Base-by-base conservation (phyloP, 2,329 filamentous ascomycete species). In the Sclerotinia trifoliorum region DNA sequence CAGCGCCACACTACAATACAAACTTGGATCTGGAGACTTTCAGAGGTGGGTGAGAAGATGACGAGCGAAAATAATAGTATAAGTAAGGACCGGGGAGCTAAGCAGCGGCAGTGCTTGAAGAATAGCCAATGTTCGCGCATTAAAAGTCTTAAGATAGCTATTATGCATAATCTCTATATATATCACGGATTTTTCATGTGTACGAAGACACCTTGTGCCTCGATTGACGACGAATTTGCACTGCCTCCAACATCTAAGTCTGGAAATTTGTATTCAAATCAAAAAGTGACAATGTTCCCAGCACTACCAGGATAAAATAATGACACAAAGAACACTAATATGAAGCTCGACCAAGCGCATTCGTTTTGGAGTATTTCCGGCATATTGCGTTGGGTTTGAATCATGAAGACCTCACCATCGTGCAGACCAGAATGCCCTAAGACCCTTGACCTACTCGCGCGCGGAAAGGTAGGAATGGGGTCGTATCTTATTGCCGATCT, bases 201-300 rank as follows among this genome's bases (percentile, higher is more conserved):
- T 67, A 62, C 55, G 56, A 62, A 57, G 65, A 19, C 65, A 61
- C 29, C 65, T 67, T 67, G 65, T 67, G 56, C 46, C 65, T 60
- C 65, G 56, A 42, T 54, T 44, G 24, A 62, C 65, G 35, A 54
- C 35, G 24, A 54, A 24, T 51, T 42, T 67, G 65, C 65, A 67
- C 64, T 66, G 64, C 64, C 64, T 60, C 64, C 60, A 62, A 62
- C 46, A 39, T 39, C 46, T 26, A 62, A 62, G 29, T 26, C 29
- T 24, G 21, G 10, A 11, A 62, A 26, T 11, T 39, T 35, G 60
- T 62, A 62, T n/a, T 39, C 48, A 32, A n/a, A 51, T n/a, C 46
- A 26, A 48, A 26, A 26, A 49, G 15, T 49, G 19, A 11, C 32
- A 39, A 21, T 39, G 26, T 49, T 26, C 44, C 54, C 52, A 35